Evolutionary conservation across 2,329 filamentous ascomycete genomes (phyloP).

Genomic region (Pseudofabraea citricarpa): DNA sequence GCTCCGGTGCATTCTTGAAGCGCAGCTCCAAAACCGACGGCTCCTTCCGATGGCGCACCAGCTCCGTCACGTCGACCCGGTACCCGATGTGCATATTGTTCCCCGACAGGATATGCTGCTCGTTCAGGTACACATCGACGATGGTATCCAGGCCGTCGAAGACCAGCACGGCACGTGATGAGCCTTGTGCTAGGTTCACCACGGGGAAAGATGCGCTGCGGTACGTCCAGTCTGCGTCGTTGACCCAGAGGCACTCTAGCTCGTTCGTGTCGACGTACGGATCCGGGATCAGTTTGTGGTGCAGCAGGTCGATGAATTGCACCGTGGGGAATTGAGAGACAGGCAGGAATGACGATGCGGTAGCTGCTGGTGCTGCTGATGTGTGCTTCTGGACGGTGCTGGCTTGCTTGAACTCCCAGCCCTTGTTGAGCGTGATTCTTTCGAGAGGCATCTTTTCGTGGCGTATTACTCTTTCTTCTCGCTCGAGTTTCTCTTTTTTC

Average conservation of each 20-base stretch:
- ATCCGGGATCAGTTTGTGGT: slow-evolving; percentile 50
- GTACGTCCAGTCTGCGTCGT: slow-evolving; percentile 58
- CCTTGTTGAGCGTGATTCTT: slow-evolving; percentile 41
- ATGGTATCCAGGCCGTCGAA: slow-evolving; percentile 54
- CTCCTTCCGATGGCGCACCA: slow-evolving; percentile 19
- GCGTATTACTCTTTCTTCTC: neutral
- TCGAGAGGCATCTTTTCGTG: slow-evolving; percentile 5
- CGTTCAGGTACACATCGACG: slow-evolving; percentile 45
- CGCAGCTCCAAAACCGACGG: slow-evolving; percentile 14
- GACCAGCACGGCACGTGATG: slow-evolving; percentile 34
- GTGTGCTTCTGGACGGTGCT: slow-evolving; percentile 27
- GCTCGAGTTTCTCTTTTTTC: neutral
- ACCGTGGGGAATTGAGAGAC: slow-evolving; percentile 52
- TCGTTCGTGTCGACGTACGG: slow-evolving; percentile 60
- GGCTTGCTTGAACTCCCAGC: slow-evolving; percentile 56
- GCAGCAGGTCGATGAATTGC: slow-evolving; percentile 58
- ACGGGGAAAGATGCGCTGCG: slow-evolving; percentile 31
- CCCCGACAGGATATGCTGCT: slow-evolving; percentile 38
- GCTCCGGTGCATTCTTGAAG: slow-evolving; percentile 18
- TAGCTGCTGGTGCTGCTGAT: slow-evolving; percentile 6
- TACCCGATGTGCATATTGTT: slow-evolving; percentile 52
- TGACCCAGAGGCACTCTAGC: slow-evolving; percentile 54
- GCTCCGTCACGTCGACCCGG: slow-evolving; percentile 40
- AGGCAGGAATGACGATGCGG: slow-evolving; percentile 14
- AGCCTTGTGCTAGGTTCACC: slow-evolving; percentile 16